Percentiles rank a stretch among this genome's conserved stretches.
Conservation (phyloP, 768 basidiomycete genomes). For the Epithele typhae region DNA sequence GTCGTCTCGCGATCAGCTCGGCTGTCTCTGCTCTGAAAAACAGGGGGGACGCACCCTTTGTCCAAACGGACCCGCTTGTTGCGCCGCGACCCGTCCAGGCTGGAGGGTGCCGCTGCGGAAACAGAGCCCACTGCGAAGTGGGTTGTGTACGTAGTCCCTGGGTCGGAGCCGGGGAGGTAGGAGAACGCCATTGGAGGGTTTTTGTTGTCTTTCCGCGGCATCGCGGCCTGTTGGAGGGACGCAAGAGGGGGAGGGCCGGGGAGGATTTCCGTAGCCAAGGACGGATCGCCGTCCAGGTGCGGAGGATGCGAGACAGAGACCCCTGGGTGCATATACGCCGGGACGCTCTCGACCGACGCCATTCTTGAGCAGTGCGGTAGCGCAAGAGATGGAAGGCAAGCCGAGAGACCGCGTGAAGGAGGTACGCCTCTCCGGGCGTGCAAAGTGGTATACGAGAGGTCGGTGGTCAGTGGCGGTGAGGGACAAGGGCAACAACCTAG, state of each 20-base stretch:
- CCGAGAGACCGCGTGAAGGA: constrained; percentile 3
- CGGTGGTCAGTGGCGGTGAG: constrained; percentile 15
- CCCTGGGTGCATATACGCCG: constrained; percentile 69
- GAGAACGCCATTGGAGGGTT: constrained; percentile 67
- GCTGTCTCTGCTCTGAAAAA: constrained; percentile 8
- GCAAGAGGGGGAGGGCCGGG: constrained; percentile 79
- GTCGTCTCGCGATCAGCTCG: no score
- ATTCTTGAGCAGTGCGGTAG: constrained; percentile 33
- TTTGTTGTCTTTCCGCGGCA: constrained; percentile 71
- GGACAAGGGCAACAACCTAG: constrained; percentile 10
- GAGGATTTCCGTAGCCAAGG: constrained; percentile 84
- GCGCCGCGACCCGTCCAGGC: constrained; percentile 60
- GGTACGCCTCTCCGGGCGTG: not conserved
- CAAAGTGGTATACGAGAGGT: constrained; percentile 6
- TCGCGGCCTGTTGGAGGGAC: constrained; percentile 59
- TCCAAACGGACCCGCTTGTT: constrained; percentile 73
- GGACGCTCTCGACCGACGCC: constrained; percentile 70
- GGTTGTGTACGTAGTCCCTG: constrained; percentile 84
- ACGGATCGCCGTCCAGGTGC: constrained; percentile 78
- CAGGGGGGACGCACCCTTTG: constrained; percentile 55
- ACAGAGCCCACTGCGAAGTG: constrained; percentile 54
- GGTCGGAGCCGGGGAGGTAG: constrained; percentile 81
- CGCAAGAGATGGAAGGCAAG: not conserved
- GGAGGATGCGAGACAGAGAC: constrained; percentile 71
- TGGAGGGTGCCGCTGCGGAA: constrained; percentile 41